These are phyloP conservation scores for Fremontodendron californicum DNA, from an alignment of 345 rosid species.

Conservation along the genomic window DNA sequence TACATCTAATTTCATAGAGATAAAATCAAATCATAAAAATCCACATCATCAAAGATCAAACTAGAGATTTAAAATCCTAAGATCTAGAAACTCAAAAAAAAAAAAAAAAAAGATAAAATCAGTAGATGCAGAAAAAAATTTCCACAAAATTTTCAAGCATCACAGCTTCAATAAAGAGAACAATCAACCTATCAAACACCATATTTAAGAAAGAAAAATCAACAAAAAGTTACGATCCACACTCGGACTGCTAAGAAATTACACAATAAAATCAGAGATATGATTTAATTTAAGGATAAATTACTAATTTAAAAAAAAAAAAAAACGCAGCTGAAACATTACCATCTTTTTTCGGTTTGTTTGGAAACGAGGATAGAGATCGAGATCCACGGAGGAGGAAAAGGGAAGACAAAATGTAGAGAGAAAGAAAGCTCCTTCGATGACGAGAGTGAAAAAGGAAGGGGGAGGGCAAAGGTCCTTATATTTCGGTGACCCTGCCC, in stretches of 20 bases:
- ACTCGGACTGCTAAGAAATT: background rate
- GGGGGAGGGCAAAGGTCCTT: background rate
- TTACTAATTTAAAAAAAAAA: background rate
- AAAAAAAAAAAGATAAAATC: background rate
- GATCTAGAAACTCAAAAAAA: background rate
- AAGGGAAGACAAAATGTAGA: background rate
- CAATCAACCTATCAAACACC: background rate
- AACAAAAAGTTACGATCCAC: background rate
- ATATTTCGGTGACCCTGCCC: constrained; percentile 12
- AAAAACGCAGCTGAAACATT: background rate
- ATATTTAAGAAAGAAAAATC: background rate
- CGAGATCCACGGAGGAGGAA: background rate
- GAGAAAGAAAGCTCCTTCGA: constrained; percentile 13
- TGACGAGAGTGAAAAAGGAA: background rate
- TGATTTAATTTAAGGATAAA: background rate
- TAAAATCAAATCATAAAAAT: background rate
- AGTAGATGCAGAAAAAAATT: background rate
- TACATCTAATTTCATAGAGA: background rate
- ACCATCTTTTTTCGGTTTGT: constrained; percentile 13
- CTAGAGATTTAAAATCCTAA: background rate
- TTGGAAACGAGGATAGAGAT: background rate
- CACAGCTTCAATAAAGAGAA: background rate
- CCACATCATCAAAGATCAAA: background rate
- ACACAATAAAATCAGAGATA: background rate
- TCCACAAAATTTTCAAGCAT: background rate